phyloP scores from a whole-genome alignment of 331 rosid species.

The Prunus yedoensis region DNA sequence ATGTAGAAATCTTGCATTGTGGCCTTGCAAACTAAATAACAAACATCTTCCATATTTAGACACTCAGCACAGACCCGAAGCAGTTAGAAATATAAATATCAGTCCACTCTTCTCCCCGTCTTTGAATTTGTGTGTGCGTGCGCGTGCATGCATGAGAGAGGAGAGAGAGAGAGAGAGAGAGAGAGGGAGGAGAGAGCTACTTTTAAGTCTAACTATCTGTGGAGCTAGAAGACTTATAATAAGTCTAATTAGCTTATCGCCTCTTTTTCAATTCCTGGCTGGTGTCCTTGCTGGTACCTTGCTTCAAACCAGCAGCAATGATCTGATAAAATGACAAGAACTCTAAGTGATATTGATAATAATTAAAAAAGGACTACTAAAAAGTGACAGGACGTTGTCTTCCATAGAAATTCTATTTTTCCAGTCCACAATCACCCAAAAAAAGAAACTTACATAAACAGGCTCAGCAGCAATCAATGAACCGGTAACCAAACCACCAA shows the following conservation, averaged over 20 bases:
- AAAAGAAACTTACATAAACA: slow-evolving; percentile 39
- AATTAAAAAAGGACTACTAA: neutral
- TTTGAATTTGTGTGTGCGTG: neutral
- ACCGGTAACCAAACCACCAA: slow-evolving; percentile 46
- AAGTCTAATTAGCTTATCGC: neutral
- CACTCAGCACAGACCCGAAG: too few relatives aligned
- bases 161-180: neutral
- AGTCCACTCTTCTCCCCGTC: neutral
- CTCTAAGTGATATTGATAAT: neutral
- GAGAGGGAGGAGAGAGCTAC: neutral
- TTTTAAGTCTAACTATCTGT: neutral
- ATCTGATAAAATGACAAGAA: slow-evolving; percentile 35
- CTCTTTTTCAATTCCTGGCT: slow-evolving; percentile 20
- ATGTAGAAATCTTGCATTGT: neutral
- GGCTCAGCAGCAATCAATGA: slow-evolving; percentile 48
- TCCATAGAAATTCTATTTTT: too few relatives aligned
- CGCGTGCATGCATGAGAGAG: neutral
- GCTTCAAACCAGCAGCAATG: slow-evolving; percentile 36
- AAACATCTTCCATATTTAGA: too few relatives aligned
- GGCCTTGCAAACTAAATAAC: too few relatives aligned
- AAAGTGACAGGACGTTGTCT: too few relatives aligned
- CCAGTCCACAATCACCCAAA: neutral
- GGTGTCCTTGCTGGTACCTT: slow-evolving; percentile 24
- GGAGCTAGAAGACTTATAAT: neutral
- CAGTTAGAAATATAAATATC: neutral